A percentile compares a stretch with the other conserved stretches of the same genome.
Conservation (phyloP, 2,329 filamentous ascomycete species). For the Ophiostoma angusticollis region DNA sequence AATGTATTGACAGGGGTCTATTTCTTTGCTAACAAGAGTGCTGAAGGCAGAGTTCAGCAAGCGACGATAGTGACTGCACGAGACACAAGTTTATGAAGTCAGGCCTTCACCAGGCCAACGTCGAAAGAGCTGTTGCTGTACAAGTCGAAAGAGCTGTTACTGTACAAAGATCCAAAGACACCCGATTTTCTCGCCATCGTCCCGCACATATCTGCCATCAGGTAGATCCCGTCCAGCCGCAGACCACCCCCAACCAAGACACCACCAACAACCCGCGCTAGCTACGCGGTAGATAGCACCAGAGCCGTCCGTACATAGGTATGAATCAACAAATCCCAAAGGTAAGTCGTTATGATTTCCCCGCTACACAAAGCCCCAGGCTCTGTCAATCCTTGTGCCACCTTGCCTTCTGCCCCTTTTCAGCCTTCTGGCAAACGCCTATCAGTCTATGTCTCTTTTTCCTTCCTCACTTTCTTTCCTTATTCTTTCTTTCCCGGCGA, state of each 20-base stretch:
- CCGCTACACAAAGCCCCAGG: slow-evolving; percentile 10
- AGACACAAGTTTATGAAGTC: too few species aligned
- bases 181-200: too few species aligned
- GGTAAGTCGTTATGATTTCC: slow-evolving; percentile 20
- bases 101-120: too few species aligned
- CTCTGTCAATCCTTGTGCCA: slow-evolving; percentile 11
- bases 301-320: slow-evolving; percentile 17
- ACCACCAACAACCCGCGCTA: slow-evolving; percentile 7
- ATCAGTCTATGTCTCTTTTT: slow-evolving; percentile 3
- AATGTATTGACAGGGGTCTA: too few species aligned
- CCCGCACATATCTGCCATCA: too few species aligned
- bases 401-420: slow-evolving; percentile 3
- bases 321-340: slow-evolving; percentile 35
- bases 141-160: too few species aligned
- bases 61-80: too few species aligned
- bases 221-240: too few species aligned
- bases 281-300: slow-evolving; percentile 4
- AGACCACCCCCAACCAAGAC: slow-evolving; percentile 1
- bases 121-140: too few species aligned
- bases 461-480: not conserved
- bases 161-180: too few species aligned
- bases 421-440: slow-evolving; percentile 3
- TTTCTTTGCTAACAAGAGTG: too few species aligned
- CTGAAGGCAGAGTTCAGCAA: too few species aligned
- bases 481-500: not conserved